Evolutionary conservation across 148 eudicot species (phyloP).

Genomic region (Heliosperma pusillum): DNA sequence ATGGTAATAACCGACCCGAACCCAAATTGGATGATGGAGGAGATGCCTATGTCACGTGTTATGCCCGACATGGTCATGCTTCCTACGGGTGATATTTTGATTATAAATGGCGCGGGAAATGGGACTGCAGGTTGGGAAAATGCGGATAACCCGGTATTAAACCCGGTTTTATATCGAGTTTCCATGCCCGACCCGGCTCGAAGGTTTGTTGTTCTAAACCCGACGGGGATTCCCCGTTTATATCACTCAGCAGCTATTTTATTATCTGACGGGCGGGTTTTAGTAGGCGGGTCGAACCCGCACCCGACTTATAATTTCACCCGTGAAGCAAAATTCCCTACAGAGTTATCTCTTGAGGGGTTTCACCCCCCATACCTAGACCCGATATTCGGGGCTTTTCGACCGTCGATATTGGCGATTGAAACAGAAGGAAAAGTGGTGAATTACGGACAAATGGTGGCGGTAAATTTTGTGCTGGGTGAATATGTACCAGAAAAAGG

Average conservation of each 20-base stretch:
- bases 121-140: constrained; percentile 95
- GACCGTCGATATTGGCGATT: constrained; percentile 50
- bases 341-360: constrained; percentile 67
- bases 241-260: constrained; percentile 73
- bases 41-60: constrained; percentile 71
- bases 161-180: constrained; percentile 56
- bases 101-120: constrained; percentile 64
- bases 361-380: constrained; percentile 62
- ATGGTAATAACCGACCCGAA: constrained; percentile 36
- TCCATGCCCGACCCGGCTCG: constrained; percentile 25
- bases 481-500: constrained; percentile 3
- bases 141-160: constrained; percentile 55
- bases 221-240: constrained; percentile 54
- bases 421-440: constrained; percentile 28
- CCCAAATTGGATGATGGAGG: constrained; percentile 65
- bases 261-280: constrained; percentile 60
- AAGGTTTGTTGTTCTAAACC: constrained; percentile 45
- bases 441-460: constrained; percentile 47
- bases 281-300: constrained; percentile 92
- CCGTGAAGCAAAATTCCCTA: constrained; percentile 41
- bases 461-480: constrained; percentile 36
- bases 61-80: constrained; percentile 72
- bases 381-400: constrained; percentile 23
- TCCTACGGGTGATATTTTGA: constrained; percentile 65
- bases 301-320: constrained; percentile 58